Evolutionary conservation across 2,329 filamentous ascomycete genomes (phyloP).

Genomic region (Cyphellophora europaea): DNA sequence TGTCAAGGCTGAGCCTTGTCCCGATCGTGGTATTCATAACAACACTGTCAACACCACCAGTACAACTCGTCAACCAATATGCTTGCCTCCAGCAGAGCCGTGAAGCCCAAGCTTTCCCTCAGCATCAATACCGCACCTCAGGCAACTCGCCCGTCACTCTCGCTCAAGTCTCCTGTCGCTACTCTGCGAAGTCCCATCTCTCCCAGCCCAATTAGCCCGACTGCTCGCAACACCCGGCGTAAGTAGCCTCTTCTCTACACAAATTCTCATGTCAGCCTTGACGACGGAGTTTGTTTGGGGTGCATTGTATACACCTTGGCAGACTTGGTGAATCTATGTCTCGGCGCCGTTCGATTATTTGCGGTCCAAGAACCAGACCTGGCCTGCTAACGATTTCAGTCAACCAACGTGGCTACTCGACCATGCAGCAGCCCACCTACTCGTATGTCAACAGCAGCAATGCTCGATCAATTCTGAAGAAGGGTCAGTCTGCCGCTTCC

Average conservation of each 20-base stretch:
- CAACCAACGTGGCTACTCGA: conserved; percentile 29
- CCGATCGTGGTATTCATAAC: no score
- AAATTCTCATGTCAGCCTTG: no score
- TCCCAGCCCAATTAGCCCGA: conserved; percentile 31
- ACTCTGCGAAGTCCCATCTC: conserved; percentile 33
- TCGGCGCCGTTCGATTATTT: no score
- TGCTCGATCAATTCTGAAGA: conserved; percentile 40
- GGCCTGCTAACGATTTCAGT: no score
- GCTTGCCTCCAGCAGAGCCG: conserved; percentile 31
- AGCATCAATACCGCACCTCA: conserved; percentile 28
- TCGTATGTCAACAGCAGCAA: conserved; percentile 34
- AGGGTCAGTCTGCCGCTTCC: conserved; percentile 18
- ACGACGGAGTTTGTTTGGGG: no score
- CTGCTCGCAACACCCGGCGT: conserved; percentile 27
- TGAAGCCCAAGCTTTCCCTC: conserved; percentile 38
- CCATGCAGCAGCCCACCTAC: conserved; percentile 29
- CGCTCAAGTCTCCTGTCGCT: conserved; percentile 32
- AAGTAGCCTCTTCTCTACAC: no score
- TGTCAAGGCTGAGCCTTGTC: no score
- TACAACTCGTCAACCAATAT: conserved; percentile 16
- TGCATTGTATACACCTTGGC: no score
- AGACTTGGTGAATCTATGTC: no score
- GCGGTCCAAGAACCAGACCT: no score
- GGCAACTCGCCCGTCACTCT: conserved; percentile 26
- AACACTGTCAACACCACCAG: not conserved